phyloP scores from a whole-genome alignment of 345 rosid genomes.

The Passiflora organensis region DNA sequence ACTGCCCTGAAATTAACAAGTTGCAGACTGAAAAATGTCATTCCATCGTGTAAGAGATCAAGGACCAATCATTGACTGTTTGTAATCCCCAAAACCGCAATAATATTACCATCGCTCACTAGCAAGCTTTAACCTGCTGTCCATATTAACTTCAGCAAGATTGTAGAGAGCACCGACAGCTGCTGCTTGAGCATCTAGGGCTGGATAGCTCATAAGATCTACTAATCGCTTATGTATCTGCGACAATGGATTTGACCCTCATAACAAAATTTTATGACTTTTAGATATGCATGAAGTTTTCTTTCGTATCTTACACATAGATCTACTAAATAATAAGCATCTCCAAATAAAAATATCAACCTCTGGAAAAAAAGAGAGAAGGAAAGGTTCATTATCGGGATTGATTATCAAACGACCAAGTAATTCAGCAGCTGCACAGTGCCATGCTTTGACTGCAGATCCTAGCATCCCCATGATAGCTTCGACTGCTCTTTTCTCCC shows the following conservation, averaged over 20 bases:
- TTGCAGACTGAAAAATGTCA: slow-evolving; percentile 4
- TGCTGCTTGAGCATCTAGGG: slow-evolving; percentile 91
- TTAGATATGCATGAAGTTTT: too few species aligned
- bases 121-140: slow-evolving; percentile 95
- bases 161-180: slow-evolving; percentile 94
- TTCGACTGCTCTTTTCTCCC: slow-evolving; percentile 88
- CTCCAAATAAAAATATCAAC: slow-evolving; percentile 24
- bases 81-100: neutral
- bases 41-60: neutral
- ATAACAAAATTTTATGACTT: slow-evolving; percentile 4
- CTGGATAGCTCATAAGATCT: slow-evolving; percentile 74
- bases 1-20: slow-evolving; percentile 62
- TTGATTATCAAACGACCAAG: slow-evolving; percentile 92
- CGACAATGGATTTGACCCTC: slow-evolving; percentile 8
- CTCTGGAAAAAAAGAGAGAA: slow-evolving; percentile 83
- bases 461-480: slow-evolving; percentile 81
- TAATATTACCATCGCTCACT: slow-evolving; percentile 75
- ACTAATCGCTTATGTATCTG: slow-evolving; percentile 90
- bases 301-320: neutral
- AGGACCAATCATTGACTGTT: neutral
- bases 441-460: slow-evolving; percentile 83
- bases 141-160: slow-evolving; percentile 92
- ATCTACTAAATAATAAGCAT: neutral
- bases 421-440: slow-evolving; percentile 92
- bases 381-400: slow-evolving; percentile 93